Evolutionary conservation across 768 basidiomycete species (phyloP).

Genomic region (Collybia mongolica): DNA sequence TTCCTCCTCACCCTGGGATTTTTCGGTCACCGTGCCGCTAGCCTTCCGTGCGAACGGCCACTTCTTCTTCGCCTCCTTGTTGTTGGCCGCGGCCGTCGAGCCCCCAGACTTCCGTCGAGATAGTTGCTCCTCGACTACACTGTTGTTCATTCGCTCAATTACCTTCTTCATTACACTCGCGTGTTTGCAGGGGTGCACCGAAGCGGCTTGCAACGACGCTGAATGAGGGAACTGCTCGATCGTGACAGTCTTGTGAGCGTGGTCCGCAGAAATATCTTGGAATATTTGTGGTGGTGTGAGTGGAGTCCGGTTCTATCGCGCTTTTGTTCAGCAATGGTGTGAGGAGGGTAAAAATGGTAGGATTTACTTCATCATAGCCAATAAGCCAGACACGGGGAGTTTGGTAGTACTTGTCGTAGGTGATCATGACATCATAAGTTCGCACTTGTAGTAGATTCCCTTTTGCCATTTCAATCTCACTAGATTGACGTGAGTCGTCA

Average conservation of each 20-base stretch:
- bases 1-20: constrained; percentile 54
- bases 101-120: constrained; percentile 53
- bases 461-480: constrained; percentile 64
- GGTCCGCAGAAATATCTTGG: constrained; percentile 96
- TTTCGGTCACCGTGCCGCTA: constrained; percentile 57
- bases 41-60: constrained; percentile 81
- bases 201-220: constrained; percentile 79
- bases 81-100: constrained; percentile 22
- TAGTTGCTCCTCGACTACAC: constrained; percentile 80
- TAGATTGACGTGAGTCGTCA: constrained; percentile 20
- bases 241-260: constrained; percentile 97
- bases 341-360: not conserved
- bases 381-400: constrained; percentile 97
- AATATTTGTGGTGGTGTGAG: constrained; percentile 90
- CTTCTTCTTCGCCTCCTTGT: constrained; percentile 71
- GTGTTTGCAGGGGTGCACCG: constrained; percentile 98
- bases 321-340: too few species aligned
- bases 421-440: constrained; percentile 99
- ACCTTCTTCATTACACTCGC: constrained; percentile 99
- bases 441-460: constrained; percentile 91
- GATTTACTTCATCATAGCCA: constrained; percentile 89
- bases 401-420: constrained; percentile 99
- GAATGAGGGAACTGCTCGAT: constrained; percentile 99
- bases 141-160: constrained; percentile 96
- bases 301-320: constrained; percentile 75